These are phyloP conservation scores for Penicillium tannophilum DNA, from an alignment of 495 filamentous ascomycete species.

Conservation along the genomic window DNA sequence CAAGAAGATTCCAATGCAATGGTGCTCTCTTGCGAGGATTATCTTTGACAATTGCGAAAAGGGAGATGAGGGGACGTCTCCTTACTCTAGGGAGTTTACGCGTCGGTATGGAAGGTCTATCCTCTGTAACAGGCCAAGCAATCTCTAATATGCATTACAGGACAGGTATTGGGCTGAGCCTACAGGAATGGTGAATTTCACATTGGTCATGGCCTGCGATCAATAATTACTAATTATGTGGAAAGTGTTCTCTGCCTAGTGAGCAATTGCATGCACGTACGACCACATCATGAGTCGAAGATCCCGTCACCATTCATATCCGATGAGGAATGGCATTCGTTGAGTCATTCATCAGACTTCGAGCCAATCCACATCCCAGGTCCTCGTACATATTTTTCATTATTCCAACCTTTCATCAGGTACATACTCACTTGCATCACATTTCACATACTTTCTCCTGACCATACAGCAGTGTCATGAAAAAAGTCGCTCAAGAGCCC, in stretches of 20 bases:
- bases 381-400: background rate
- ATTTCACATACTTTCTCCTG: background rate
- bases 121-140: background rate
- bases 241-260: background rate
- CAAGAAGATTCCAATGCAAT: background rate
- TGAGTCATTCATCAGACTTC: background rate
- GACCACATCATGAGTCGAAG: background rate
- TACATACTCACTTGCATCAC: background rate
- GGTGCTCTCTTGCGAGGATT: background rate
- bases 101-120: background rate
- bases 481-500: background rate
- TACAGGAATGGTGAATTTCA: background rate
- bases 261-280: no score
- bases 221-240: background rate
- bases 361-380: background rate
- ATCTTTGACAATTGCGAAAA: background rate
- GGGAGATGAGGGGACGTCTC: background rate
- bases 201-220: background rate
- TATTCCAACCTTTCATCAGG: background rate
- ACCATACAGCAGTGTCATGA: background rate
- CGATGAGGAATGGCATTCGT: background rate
- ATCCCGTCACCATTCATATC: background rate
- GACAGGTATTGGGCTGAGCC: background rate
- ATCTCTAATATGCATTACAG: background rate
- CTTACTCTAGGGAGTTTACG: background rate